These are phyloP conservation scores for Hermanozyma aechmeae DNA, from an alignment of 805 yeast species.

Conservation along the genomic window DNA sequence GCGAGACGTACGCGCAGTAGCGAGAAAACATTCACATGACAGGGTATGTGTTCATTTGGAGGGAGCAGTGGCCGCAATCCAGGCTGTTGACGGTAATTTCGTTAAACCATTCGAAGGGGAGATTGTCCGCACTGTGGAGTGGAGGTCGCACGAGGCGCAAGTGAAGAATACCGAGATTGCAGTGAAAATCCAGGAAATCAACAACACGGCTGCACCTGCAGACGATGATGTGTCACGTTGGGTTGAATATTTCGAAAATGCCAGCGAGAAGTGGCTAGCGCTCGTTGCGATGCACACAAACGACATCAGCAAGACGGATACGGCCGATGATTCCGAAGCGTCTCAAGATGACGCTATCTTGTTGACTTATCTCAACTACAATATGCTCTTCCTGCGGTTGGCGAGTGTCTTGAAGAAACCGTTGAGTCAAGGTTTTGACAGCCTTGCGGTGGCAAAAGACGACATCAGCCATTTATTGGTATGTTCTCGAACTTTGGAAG, in stretches of 20 bases:
- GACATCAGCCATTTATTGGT: slow-evolving; percentile 39
- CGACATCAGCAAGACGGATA: slow-evolving; percentile 41
- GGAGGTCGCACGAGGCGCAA: slow-evolving; percentile 50
- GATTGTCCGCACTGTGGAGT: slow-evolving; percentile 26
- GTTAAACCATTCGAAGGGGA: slow-evolving; percentile 15
- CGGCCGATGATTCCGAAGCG: slow-evolving; percentile 44
- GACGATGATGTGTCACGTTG: too few species aligned
- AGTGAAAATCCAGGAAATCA: slow-evolving; percentile 37
- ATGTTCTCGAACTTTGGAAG: slow-evolving; percentile 48
- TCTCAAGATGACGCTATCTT: slow-evolving; percentile 68
- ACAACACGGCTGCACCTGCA: slow-evolving; percentile 14
- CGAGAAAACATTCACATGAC: slow-evolving; percentile 35
- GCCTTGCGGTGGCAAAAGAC: slow-evolving; percentile 18
- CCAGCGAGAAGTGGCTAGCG: slow-evolving; percentile 50
- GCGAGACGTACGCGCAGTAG: slow-evolving; percentile 38
- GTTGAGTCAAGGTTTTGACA: slow-evolving; percentile 30
- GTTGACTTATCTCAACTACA: slow-evolving; percentile 66
- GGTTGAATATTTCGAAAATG: neutral
- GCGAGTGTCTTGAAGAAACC: slow-evolving; percentile 50
- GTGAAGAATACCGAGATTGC: slow-evolving; percentile 69
- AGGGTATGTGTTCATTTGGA: slow-evolving; percentile 21
- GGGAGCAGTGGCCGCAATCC: slow-evolving; percentile 19
- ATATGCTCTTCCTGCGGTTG: slow-evolving; percentile 53
- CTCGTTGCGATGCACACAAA: slow-evolving; percentile 51
- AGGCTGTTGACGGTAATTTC: slow-evolving; percentile 4